Percentiles rank a stretch among this genome's conserved stretches.
These are phyloP conservation scores for Poa pratensis DNA, from an alignment of 176 grass and related monocot species.

Conservation along the genomic window DNA sequence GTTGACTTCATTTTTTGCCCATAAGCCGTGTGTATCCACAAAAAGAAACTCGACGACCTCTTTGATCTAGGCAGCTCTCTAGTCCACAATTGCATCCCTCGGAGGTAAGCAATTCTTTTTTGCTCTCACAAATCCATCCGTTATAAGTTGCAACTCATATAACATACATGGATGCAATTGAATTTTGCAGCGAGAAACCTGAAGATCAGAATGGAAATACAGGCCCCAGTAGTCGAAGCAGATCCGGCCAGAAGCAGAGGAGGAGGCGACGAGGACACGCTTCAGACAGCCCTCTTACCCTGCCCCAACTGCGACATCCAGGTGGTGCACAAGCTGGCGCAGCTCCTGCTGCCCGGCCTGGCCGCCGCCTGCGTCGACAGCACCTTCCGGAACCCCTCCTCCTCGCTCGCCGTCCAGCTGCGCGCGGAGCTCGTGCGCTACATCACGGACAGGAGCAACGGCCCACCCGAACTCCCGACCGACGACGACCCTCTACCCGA, in stretches of 20 bases:
- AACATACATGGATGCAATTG: not conserved
- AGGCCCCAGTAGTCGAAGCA: conserved; percentile 16
- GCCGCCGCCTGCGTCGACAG: conserved; percentile 24
- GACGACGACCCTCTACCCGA: not conserved
- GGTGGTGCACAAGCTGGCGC: conserved; percentile 20
- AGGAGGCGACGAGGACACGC: not conserved
- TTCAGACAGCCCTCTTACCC: not conserved
- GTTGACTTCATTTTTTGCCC: not conserved
- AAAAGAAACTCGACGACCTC: not conserved
- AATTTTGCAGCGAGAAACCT: not conserved
- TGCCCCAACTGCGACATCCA: conserved; percentile 23
- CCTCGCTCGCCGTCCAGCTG: conserved; percentile 19
- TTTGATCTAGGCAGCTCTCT: not conserved
- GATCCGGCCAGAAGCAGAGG: conserved; percentile 19
- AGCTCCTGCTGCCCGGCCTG: conserved; percentile 22
- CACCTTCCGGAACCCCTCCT: not conserved
- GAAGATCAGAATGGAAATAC: not conserved
- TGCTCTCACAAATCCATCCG: not conserved
- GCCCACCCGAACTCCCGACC: not conserved
- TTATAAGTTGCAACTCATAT: not conserved
- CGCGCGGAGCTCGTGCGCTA: conserved; percentile 6
- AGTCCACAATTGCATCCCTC: not conserved
- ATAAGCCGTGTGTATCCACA: not conserved
- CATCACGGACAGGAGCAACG: not conserved
- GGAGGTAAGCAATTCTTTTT: not conserved